Base-by-base conservation (phyloP, 306 rosid species). In the Acmispon strigosus region DNA sequence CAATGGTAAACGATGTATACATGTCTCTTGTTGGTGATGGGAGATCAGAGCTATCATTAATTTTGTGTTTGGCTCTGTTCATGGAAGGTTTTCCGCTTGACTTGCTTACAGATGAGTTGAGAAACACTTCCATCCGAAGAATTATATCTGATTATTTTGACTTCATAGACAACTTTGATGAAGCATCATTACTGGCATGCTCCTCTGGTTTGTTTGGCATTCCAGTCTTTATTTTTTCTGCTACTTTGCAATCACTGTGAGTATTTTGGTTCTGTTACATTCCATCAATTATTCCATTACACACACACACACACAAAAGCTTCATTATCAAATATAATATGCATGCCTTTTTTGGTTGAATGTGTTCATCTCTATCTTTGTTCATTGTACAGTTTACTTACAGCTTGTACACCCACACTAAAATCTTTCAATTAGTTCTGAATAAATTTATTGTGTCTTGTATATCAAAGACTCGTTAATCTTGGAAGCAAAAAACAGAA, bases 61-160 rank as follows among this genome's bases (percentile, higher is more conserved):
- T 84, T 60, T 65, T 87, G 70, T 39, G 83, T 67, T 75, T 87
- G 68, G 88, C 96, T 50, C 76, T 93, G 76, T 76, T 87, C 72
- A 45, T 79, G 34, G 98, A 93, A 83, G 97, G 96, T 17, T 90
- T 93, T 73, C 89, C 98, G 5, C 65, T 93, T 62, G 77, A 86
- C 78, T 66, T 86, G 63, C 81, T 93, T 48, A 81, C 98, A 7
- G 92, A 85, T 24, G 80, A 79, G 70, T 74, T 84, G 84, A 88
- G 74, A 84, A 81, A 79, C 39, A 74, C 62, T 74, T 80, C 80
- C 42, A 48, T 78, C 56, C 79, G 85, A 74, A 83, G 84, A 80
- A 84, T 87, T 60, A 68, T 72, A 15, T 74, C 83, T 60, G 85
- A 90, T 59, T 93, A 87, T 80, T 75, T 58, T 70, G 77, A 52